phyloP scores from a whole-genome alignment of 176 grass and related monocot species.

The Pharus latifolius region DNA sequence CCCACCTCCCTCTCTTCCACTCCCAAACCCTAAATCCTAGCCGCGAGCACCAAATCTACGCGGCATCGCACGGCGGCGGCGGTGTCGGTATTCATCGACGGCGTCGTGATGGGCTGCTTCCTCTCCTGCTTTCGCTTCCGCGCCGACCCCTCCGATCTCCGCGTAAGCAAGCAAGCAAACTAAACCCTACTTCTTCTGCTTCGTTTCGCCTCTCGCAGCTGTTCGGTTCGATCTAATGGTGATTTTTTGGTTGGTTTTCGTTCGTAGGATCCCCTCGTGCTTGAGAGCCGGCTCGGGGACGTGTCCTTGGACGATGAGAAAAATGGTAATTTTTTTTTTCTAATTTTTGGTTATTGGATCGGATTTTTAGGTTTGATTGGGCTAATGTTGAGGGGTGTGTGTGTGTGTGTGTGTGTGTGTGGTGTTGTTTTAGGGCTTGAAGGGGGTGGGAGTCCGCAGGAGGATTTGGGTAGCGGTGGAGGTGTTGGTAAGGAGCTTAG shows the following conservation, averaged over 20 bases:
- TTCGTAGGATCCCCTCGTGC: constrained; percentile 37
- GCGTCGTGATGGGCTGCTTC: constrained; percentile 47
- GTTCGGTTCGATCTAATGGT: neutral
- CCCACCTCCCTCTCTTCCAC: neutral
- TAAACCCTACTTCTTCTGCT: neutral
- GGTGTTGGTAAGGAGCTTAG: constrained; percentile 42
- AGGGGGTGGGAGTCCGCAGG: neutral
- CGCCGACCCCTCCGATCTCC: neutral
- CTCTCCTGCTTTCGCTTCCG: constrained; percentile 46
- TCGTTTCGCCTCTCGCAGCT: neutral
- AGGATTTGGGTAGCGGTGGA: neutral
- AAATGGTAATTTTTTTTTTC: neutral
- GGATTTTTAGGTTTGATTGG: neutral
- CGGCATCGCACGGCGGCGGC: neutral
- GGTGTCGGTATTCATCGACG: neutral
- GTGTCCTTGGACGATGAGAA: constrained; percentile 31
- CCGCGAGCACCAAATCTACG: neutral
- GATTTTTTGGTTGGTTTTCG: neutral
- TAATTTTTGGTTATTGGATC: neutral
- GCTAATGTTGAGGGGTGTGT: neutral
- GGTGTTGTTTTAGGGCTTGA: constrained; percentile 11
- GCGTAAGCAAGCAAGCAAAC: neutral
- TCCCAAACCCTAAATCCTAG: constrained; percentile 4
- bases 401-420: neutral
- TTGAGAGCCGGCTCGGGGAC: constrained; percentile 15